Percentiles rank a stretch among this genome's conserved stretches.
These are phyloP conservation scores for Lactifluus pinguis DNA, from an alignment of 768 basidiomycete species.

Conservation along the genomic window DNA sequence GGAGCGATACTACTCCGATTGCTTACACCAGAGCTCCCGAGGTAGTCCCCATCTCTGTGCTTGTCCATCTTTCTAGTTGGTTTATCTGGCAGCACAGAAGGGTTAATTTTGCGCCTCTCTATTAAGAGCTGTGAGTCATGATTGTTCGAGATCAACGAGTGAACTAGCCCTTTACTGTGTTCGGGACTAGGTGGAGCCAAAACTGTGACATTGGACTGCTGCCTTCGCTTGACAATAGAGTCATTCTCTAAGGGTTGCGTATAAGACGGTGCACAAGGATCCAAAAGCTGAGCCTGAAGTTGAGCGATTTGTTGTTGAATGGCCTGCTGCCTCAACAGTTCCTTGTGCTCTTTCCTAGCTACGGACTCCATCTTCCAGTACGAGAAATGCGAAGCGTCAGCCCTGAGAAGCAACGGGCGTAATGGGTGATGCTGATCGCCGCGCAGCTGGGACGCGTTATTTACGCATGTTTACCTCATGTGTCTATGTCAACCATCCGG, in stretches of 20 bases:
- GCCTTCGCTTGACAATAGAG: slow-evolving; percentile 37
- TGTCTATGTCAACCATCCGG: not conserved
- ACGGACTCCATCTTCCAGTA: slow-evolving; percentile 44
- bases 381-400: not conserved
- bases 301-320: slow-evolving; percentile 46
- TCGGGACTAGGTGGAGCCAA: slow-evolving; percentile 56
- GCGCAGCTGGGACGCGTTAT: slow-evolving; percentile 19
- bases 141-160: not conserved
- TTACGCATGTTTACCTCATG: slow-evolving; percentile 20
- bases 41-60: not conserved
- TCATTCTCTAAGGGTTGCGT: slow-evolving; percentile 19
- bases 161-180: slow-evolving; percentile 41
- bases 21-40: not conserved
- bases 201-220: slow-evolving; percentile 29
- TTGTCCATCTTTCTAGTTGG: not conserved
- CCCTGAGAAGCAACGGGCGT: not conserved
- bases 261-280: slow-evolving; percentile 24
- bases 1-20: not conserved
- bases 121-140: not conserved
- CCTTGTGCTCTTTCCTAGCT: slow-evolving; percentile 32
- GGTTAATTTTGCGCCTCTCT: slow-evolving; percentile 39
- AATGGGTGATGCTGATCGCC: not conserved
- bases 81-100: not conserved
- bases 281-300: slow-evolving; percentile 46
- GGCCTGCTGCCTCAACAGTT: slow-evolving; percentile 37